These are phyloP conservation scores for Aspergillaceae sp. DNA, from an alignment of 2,329 filamentous ascomycete genomes.

Conservation along the genomic window DNA sequence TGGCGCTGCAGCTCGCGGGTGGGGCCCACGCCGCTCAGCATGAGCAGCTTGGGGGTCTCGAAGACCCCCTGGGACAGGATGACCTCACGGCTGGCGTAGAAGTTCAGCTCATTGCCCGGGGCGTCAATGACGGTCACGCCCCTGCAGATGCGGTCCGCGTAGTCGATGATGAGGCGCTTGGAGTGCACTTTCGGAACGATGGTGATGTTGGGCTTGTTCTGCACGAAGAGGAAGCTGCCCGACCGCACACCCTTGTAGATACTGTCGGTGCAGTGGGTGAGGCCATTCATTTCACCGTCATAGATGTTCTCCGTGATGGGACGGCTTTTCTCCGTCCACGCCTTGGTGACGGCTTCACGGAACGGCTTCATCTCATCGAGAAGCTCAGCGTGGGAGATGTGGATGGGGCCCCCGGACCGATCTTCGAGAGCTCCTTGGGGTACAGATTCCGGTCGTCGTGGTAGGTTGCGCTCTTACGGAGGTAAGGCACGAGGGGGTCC, in stretches of 20 bases:
- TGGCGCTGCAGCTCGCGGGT: constrained; percentile 13
- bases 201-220: constrained; percentile 40
- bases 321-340: not conserved
- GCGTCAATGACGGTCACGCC: constrained; percentile 42
- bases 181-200: constrained; percentile 42
- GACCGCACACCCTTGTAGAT: constrained; percentile 48
- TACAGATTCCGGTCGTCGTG: constrained; percentile 45
- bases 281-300: constrained; percentile 3
- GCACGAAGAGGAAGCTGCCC: constrained; percentile 41
- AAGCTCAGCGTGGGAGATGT: constrained; percentile 46
- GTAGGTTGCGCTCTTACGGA: constrained; percentile 46
- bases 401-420: constrained; percentile 45
- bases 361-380: constrained; percentile 46
- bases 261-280: constrained; percentile 39
- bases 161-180: constrained; percentile 46
- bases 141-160: constrained; percentile 23
- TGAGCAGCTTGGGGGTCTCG: constrained; percentile 45
- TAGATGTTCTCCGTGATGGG: constrained; percentile 43
- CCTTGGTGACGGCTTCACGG: constrained; percentile 21
- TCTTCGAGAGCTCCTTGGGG: constrained; percentile 37
- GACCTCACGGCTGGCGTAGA: constrained; percentile 42
- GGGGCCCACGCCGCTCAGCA: constrained; percentile 42
- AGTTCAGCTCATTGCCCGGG: constrained; percentile 33
- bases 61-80: constrained; percentile 43
- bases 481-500: constrained; percentile 42